Conservation (phyloP, 2,329 filamentous ascomycete species). For the Penicillium sp. region DNA sequence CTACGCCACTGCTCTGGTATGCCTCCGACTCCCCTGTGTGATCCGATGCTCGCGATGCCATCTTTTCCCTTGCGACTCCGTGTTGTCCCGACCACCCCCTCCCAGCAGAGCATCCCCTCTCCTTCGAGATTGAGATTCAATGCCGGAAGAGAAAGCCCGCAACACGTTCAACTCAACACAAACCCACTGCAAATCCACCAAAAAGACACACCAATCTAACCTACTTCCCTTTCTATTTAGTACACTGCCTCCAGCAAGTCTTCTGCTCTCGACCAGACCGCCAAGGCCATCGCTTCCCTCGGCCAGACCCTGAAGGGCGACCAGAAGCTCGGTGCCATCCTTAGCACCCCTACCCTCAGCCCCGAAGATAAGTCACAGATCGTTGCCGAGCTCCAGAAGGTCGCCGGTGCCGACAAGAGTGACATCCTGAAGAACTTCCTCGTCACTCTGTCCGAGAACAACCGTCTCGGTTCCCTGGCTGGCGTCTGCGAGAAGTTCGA, state of each 20-base stretch:
- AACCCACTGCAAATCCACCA: background rate
- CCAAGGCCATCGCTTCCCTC: conserved; percentile 77
- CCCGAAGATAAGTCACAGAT: conserved; percentile 82
- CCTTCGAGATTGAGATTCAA: conserved; percentile 10
- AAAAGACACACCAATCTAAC: conserved; percentile 8
- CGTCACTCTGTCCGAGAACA: conserved; percentile 88
- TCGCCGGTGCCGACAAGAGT: conserved; percentile 70
- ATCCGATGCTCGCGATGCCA: conserved; percentile 1
- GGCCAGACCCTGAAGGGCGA: conserved; percentile 77
- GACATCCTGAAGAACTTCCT: conserved; percentile 95
- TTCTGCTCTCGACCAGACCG: conserved; percentile 79
- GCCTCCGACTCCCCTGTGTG: conserved; percentile 39
- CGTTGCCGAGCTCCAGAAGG: conserved; percentile 85
- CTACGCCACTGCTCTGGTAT: conserved; percentile 97
- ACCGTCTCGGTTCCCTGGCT: conserved; percentile 82
- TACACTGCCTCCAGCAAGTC: conserved; percentile 96
- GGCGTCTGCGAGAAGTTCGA: conserved; percentile 86
- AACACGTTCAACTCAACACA: background rate
- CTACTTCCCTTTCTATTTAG: conserved; percentile 52
- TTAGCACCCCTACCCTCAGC: conserved; percentile 79
- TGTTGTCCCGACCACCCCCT: conserved; percentile 24
- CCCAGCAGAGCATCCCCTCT: conserved; percentile 15
- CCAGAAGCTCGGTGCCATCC: conserved; percentile 75
- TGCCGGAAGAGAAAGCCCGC: conserved; percentile 11
- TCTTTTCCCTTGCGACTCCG: conserved; percentile 16